Evolutionary conservation across 495 filamentous ascomycete genomes (phyloP).

Genomic region (Astrocystis sublimbata): DNA sequence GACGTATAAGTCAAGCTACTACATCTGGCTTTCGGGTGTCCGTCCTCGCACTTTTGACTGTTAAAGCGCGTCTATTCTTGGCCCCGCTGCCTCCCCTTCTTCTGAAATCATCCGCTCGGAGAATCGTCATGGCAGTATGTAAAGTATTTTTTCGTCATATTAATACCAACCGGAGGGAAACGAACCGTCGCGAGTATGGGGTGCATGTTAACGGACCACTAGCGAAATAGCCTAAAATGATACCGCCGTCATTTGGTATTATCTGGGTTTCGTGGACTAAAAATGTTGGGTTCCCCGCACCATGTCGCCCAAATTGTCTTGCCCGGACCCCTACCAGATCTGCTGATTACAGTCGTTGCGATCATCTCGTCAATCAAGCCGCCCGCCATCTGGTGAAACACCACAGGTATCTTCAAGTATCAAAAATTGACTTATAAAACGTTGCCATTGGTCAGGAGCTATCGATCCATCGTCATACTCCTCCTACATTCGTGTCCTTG

Average conservation of each 20-base stretch:
- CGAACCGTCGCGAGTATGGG: constrained; percentile 28
- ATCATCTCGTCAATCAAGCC: no score
- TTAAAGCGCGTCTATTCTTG: neutral
- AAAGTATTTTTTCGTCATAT: constrained; percentile 20
- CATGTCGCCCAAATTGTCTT: neutral
- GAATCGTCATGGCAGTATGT: constrained; percentile 12
- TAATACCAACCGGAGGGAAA: constrained; percentile 30
- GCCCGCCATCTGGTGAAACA: no score
- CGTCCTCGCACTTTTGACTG: neutral
- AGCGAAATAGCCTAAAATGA: constrained; percentile 12
- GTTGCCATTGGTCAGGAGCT: no score
- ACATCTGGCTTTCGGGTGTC: no score
- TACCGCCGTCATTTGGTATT: neutral
- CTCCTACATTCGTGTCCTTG: neutral
- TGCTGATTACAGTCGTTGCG: no score
- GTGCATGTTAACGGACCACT: constrained; percentile 19
- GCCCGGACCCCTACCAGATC: no score
- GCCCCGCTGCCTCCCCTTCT: neutral
- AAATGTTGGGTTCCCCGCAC: neutral
- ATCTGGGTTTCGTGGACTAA: neutral
- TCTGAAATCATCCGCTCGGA: neutral
- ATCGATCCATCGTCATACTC: no score
- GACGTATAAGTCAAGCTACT: no score
- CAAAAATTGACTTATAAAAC: no score
- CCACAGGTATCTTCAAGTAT: no score